phyloP scores from a whole-genome alignment of 352 stramenopile genomes.

The Globisporangium perplexum region DNA sequence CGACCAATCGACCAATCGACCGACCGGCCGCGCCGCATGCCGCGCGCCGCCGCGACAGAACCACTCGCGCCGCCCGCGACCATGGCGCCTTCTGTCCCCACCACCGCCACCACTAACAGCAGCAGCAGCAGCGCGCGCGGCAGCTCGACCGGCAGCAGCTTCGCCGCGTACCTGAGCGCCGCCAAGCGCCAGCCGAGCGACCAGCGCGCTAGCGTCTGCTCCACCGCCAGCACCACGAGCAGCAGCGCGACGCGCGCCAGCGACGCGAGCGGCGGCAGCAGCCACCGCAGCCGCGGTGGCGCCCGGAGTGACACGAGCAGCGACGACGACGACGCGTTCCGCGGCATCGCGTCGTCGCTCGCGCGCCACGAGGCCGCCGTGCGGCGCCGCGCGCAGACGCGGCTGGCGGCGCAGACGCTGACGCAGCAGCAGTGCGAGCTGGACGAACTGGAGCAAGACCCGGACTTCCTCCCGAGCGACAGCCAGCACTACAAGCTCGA shows the following conservation, averaged over 20 bases:
- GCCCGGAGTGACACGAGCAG: not conserved
- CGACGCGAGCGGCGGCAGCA: conserved; percentile 6
- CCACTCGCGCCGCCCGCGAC: not conserved
- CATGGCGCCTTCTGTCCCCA: not conserved
- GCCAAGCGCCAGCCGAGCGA: conserved; percentile 9
- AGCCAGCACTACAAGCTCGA: conserved; percentile 11
- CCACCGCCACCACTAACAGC: no score
- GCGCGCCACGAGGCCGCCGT: conserved; percentile 15
- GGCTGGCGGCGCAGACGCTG: not conserved
- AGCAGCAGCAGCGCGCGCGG: not conserved
- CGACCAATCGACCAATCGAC: no score
- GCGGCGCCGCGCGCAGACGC: conserved; percentile 9
- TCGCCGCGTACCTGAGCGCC: conserved; percentile 5
- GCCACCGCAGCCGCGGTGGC: not conserved
- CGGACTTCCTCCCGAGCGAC: conserved; percentile 17
- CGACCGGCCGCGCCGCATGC: not conserved
- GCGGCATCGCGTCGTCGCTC: conserved; percentile 7
- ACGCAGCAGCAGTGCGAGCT: not conserved
- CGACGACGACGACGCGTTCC: conserved; percentile 4
- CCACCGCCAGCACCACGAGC: conserved; percentile 15
- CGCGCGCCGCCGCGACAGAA: not conserved
- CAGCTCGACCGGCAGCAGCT: not conserved
- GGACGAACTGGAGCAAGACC: conserved; percentile 5
- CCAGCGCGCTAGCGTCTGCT: conserved; percentile 10
- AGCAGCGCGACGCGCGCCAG: conserved; percentile 14